A percentile compares a stretch with the other conserved stretches of the same genome.
These are phyloP conservation scores for Talaromyces sp. DNA, from an alignment of 2,329 filamentous ascomycete genomes.

Conservation along the genomic window DNA sequence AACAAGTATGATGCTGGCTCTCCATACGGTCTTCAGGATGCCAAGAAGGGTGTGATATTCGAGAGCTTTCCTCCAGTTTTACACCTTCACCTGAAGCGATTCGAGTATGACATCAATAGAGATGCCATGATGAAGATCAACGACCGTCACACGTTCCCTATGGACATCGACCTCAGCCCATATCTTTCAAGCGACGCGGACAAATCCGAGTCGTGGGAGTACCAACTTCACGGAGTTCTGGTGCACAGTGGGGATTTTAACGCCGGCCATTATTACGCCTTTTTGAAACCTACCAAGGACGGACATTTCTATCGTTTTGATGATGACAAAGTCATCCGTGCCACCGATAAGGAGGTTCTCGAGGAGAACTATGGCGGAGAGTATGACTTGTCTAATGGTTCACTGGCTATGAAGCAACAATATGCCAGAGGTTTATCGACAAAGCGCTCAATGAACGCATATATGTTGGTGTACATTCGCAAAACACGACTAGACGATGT, in stretches of 20 bases:
- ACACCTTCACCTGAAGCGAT: constrained; percentile 92
- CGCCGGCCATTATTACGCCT: constrained; percentile 97
- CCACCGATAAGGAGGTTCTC: constrained; percentile 82
- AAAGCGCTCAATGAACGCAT: constrained; percentile 77
- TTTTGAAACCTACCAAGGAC: constrained; percentile 87
- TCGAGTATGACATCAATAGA: constrained; percentile 93
- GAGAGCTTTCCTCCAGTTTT: constrained; percentile 90
- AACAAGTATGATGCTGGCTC: constrained; percentile 96
- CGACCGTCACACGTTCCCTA: constrained; percentile 48
- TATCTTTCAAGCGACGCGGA: constrained; percentile 85
- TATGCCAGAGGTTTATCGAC: constrained; percentile 62
- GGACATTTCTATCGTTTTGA: constrained; percentile 97
- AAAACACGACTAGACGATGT: constrained; percentile 81
- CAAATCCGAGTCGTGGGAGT: constrained; percentile 81
- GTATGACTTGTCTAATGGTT: constrained; percentile 59
- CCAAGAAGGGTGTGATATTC: constrained; percentile 97
- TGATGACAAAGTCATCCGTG: constrained; percentile 93
- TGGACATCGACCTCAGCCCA: constrained; percentile 62
- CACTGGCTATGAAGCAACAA: constrained; percentile 57
- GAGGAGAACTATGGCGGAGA: constrained; percentile 97
- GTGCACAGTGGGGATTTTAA: constrained; percentile 97
- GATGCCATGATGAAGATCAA: constrained; percentile 98
- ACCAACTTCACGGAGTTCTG: constrained; percentile 89
- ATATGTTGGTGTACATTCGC: constrained; percentile 98
- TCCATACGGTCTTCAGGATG: constrained; percentile 87